Conservation (phyloP, 148 eudicot genomes). For the Polygonum aviculare region DNA sequence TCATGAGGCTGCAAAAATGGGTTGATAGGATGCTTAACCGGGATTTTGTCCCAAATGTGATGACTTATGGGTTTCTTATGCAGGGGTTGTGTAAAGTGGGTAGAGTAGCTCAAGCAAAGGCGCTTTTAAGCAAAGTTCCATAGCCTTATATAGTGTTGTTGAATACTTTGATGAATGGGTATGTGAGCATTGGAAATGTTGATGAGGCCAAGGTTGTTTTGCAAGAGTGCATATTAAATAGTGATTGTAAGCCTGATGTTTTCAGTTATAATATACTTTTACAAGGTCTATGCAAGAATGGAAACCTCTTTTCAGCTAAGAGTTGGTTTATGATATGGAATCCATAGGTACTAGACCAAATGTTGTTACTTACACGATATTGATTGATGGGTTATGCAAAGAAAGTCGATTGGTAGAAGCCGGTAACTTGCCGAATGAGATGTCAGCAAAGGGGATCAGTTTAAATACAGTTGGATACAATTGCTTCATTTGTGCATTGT, state of each 20-base stretch:
- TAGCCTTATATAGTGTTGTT: conserved; percentile 54
- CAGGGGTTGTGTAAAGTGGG: conserved; percentile 57
- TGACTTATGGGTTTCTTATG: conserved; percentile 75
- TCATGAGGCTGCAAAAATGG: conserved; percentile 73
- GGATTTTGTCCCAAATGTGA: conserved; percentile 50
- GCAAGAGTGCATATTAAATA: conserved; percentile 32
- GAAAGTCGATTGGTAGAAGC: conserved; percentile 54
- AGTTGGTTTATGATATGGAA: conserved; percentile 53
- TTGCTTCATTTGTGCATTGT: conserved; percentile 60
- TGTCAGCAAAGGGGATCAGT: conserved; percentile 55
- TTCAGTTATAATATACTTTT: conserved; percentile 72
- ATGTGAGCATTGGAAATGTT: conserved; percentile 44
- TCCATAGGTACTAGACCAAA: conserved; percentile 50
- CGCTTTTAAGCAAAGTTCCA: conserved; percentile 55
- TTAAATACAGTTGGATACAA: conserved; percentile 70
- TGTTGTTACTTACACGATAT: conserved; percentile 48
- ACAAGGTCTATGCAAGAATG: conserved; percentile 63
- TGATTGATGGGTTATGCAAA: conserved; percentile 75
- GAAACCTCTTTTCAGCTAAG: conserved; percentile 44
- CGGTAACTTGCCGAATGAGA: conserved; percentile 34
- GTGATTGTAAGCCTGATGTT: conserved; percentile 51
- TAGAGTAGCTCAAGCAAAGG: conserved; percentile 69
- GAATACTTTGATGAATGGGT: conserved; percentile 81
- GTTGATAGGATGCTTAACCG: conserved; percentile 77
- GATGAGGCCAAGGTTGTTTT: conserved; percentile 64